These are phyloP conservation scores for Aspergillus sp. DNA, from an alignment of 2,329 filamentous ascomycete species.

Conservation along the genomic window DNA sequence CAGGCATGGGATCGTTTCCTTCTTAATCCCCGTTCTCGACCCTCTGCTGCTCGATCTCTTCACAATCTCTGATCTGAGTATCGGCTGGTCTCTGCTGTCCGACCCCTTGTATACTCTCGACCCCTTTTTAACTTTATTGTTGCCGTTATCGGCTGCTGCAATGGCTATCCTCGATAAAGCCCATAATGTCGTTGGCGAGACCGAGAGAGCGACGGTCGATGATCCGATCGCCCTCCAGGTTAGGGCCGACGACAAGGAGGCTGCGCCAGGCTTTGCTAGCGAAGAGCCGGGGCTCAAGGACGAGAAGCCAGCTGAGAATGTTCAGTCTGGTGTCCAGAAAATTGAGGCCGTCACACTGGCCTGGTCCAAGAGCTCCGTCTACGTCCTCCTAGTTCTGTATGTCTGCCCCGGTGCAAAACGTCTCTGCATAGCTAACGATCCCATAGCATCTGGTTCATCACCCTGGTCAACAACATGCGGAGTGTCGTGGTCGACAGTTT, in stretches of 20 bases:
- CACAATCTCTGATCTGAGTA: background rate
- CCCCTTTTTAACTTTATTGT: background rate
- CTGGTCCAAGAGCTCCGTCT: slow-evolving; percentile 43
- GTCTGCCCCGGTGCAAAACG: slow-evolving; percentile 7
- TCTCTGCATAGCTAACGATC: background rate
- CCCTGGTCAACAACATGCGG: slow-evolving; percentile 40
- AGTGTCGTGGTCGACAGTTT: slow-evolving; percentile 37
- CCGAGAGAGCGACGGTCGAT: background rate
- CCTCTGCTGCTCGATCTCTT: background rate
- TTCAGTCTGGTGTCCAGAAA: slow-evolving; percentile 40
- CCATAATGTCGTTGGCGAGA: background rate
- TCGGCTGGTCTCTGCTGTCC: too few relatives aligned
- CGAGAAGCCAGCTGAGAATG: background rate
- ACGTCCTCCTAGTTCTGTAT: slow-evolving; percentile 40
- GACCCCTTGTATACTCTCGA: background rate
- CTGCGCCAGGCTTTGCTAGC: too few relatives aligned
- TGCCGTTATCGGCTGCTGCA: background rate
- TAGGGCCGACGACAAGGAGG: background rate
- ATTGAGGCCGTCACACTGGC: slow-evolving; percentile 47
- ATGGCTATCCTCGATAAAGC: background rate
- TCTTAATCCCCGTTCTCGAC: background rate
- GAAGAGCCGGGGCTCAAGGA: background rate
- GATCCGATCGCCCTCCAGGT: background rate
- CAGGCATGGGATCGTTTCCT: background rate
- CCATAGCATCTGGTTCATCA: slow-evolving; percentile 40